Conservation (phyloP, 768 basidiomycete genomes). For the Pilatotrama ljubarskyi region DNA sequence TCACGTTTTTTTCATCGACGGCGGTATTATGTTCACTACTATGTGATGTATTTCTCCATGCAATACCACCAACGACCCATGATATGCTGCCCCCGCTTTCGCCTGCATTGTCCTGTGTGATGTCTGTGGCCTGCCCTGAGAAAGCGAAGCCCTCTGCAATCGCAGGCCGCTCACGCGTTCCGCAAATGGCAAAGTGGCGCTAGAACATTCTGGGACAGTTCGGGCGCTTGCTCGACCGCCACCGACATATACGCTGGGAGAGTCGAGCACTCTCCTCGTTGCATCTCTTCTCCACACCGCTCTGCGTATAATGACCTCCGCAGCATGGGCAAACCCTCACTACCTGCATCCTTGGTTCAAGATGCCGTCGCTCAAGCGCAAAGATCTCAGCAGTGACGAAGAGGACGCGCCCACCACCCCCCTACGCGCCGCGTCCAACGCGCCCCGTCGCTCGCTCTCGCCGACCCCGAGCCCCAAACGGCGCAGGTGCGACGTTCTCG, state of each 20-base stretch:
- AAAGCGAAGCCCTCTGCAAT: not conserved
- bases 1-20: constrained; percentile 17
- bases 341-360: constrained; percentile 47
- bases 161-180: not conserved
- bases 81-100: constrained; percentile 16
- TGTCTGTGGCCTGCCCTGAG: not conserved
- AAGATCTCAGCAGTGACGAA: constrained; percentile 23
- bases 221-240: constrained; percentile 6
- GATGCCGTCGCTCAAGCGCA: constrained; percentile 43
- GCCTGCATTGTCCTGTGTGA: not conserved
- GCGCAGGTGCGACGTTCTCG: constrained; percentile 48
- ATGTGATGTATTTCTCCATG: constrained; percentile 23
- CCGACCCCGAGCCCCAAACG: constrained; percentile 41
- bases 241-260: not conserved
- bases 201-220: constrained; percentile 23
- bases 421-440: constrained; percentile 8
- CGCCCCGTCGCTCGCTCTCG: constrained; percentile 16
- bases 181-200: not conserved
- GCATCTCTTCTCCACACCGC: not conserved
- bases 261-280: not conserved
- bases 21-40: constrained; percentile 23
- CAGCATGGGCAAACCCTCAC: constrained; percentile 34
- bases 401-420: constrained; percentile 21
- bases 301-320: constrained; percentile 33
- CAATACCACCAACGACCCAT: constrained; percentile 22